phyloP scores from a whole-genome alignment of 164 flowering plant genomes.

The Dillenia turbinata region DNA sequence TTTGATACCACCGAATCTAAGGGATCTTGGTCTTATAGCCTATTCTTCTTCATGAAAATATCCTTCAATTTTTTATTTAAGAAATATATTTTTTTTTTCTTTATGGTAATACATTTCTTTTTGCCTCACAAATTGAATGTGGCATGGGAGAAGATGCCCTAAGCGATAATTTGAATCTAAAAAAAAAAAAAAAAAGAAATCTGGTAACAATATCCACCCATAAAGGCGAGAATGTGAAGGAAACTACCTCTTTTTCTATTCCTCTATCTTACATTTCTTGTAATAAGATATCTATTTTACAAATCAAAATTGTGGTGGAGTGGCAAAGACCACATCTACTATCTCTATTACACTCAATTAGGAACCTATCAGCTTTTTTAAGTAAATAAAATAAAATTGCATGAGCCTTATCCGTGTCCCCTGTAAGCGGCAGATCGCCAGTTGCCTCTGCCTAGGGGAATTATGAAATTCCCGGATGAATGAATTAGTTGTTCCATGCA shows the following conservation, averaged over 20 bases:
- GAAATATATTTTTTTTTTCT: too few relatives aligned
- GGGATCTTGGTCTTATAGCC: too few relatives aligned
- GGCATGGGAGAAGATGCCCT: too few relatives aligned
- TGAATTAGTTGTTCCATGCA: constrained; percentile 15
- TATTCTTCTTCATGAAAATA: too few relatives aligned
- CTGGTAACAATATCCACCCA: too few relatives aligned
- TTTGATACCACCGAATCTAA: too few relatives aligned
- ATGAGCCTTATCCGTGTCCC: constrained; percentile 22
- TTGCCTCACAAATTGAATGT: too few relatives aligned
- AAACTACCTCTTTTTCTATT: constrained; percentile 22
- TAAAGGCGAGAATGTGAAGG: constrained; percentile 26
- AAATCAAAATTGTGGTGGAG: constrained; percentile 63
- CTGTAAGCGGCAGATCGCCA: constrained; percentile 10
- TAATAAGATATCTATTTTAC: constrained; percentile 54
- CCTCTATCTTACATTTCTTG: constrained; percentile 49
- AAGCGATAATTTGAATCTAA: too few relatives aligned
- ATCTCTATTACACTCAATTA: constrained; percentile 27
- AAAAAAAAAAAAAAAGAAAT: too few relatives aligned
- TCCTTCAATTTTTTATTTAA: too few relatives aligned
- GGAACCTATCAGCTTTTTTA: constrained; percentile 24
- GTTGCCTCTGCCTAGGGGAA: constrained; percentile 8
- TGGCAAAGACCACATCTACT: constrained; percentile 28
- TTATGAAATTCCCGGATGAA: constrained; percentile 8
- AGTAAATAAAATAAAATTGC: constrained; percentile 13
- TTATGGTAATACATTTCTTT: too few relatives aligned